A percentile compares a stretch with the other conserved stretches of the same genome.
Evolutionary conservation across 257 asterid species (phyloP).

Genomic region (Plantago elongata): DNA sequence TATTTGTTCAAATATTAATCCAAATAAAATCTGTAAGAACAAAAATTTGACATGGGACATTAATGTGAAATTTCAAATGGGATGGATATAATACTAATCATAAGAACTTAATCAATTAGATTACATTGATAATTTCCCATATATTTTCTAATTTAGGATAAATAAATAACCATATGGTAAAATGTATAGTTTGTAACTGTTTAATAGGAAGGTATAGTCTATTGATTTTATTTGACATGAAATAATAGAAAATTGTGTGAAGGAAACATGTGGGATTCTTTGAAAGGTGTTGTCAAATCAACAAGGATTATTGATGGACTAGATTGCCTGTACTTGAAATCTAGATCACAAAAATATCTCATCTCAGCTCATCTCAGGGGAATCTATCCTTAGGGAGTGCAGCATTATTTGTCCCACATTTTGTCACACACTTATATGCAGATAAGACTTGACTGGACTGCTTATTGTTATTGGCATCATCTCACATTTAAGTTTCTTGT

Average conservation of each 20-base stretch:
- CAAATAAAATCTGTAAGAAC: no score
- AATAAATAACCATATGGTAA: no score
- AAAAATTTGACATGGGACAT: no score
- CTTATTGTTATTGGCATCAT: background rate
- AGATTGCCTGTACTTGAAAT: constrained; percentile 14
- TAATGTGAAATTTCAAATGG: no score
- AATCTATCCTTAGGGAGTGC: constrained; percentile 20
- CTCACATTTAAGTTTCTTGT: constrained; percentile 2
- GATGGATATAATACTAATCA: no score
- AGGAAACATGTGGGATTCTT: background rate
- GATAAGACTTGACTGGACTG: background rate
- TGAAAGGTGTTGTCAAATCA: constrained; percentile 1
- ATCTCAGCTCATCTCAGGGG: constrained; percentile 6
- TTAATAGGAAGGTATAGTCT: no score
- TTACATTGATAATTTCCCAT: no score
- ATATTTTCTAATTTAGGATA: no score
- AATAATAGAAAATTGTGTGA: background rate
- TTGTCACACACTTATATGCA: constrained; percentile 7
- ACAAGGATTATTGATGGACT: background rate
- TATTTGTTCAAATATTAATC: no score
- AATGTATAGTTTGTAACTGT: no score
- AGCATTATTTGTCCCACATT: constrained; percentile 14
- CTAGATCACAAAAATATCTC: constrained; percentile 23
- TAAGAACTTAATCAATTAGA: no score
- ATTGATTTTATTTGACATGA: no score